Percentiles rank a stretch among this genome's conserved stretches.
phyloP scores from a whole-genome alignment of 2,329 filamentous ascomycete species.

The Cladosporium sp. region DNA sequence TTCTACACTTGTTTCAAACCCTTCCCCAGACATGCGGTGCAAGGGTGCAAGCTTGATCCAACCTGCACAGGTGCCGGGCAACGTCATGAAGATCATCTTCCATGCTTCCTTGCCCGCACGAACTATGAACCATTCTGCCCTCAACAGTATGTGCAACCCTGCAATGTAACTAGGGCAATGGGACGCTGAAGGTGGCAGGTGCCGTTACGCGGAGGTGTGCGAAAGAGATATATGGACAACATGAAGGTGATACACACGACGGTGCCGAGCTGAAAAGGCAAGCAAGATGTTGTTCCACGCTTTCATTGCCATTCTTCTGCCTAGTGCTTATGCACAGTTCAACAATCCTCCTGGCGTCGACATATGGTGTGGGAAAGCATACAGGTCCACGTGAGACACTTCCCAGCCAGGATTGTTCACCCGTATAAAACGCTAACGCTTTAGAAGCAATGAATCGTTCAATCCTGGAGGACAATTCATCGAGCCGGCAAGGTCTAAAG shows the following conservation, averaged over 20 bases:
- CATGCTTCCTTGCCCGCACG: neutral
- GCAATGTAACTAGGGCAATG: neutral
- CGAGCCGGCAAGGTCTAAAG: constrained; percentile 39
- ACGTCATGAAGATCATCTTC: constrained; percentile 6
- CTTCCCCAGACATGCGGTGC: neutral
- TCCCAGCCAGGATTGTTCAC: neutral
- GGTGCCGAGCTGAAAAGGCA: neutral
- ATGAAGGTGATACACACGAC: neutral
- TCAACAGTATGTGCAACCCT: neutral
- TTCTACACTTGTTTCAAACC: neutral
- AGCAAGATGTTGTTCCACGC: constrained; percentile 8
- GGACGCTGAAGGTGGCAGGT: constrained; percentile 1
- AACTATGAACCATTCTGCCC: neutral
- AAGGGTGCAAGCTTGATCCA: neutral
- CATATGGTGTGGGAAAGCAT: constrained; percentile 55
- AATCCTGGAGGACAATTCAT: constrained; percentile 52
- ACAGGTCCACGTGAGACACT: constrained; percentile 31
- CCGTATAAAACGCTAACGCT: neutral
- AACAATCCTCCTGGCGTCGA: constrained; percentile 42
- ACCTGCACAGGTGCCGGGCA: neutral
- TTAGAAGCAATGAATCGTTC: constrained; percentile 47
- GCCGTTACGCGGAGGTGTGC: neutral
- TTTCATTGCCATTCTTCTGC: neutral
- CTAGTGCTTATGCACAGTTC: constrained; percentile 22
- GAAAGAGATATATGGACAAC: constrained; percentile 2